These are phyloP conservation scores for Biscogniauxia marginata DNA, from an alignment of 2,329 filamentous ascomycete species.

Conservation along the genomic window DNA sequence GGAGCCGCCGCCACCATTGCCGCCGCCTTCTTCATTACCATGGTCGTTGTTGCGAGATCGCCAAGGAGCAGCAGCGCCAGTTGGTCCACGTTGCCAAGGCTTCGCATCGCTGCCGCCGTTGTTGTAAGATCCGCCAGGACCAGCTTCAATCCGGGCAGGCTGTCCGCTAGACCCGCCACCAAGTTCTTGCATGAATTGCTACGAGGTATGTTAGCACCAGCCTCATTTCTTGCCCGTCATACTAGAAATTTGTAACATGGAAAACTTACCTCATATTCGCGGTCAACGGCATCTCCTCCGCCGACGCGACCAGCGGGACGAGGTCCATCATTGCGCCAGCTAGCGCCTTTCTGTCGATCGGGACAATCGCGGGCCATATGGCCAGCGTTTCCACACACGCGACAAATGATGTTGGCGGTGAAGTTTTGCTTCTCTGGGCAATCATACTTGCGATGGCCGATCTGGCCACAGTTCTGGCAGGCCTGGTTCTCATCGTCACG, in stretches of 20 bases:
- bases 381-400: constrained; percentile 94
- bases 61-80: constrained; percentile 84
- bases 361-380: constrained; percentile 99
- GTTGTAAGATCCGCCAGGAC: constrained; percentile 65
- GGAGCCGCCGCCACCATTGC: constrained; percentile 40
- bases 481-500: constrained; percentile 99
- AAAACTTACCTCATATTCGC: constrained; percentile 83
- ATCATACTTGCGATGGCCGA: constrained; percentile 97
- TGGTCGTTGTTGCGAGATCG: constrained; percentile 55
- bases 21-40: constrained; percentile 41
- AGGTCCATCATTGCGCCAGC: constrained; percentile 78
- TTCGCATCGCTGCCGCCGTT: constrained; percentile 60
- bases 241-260: not conserved
- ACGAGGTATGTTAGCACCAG: constrained; percentile 40
- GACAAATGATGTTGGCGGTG: constrained; percentile 99
- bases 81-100: constrained; percentile 86
- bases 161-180: constrained; percentile 68
- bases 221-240: not conserved
- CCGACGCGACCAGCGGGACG: constrained; percentile 65
- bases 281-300: constrained; percentile 80
- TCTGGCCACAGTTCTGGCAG: constrained; percentile 98
- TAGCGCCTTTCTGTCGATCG: constrained; percentile 84
- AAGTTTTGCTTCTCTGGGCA: constrained; percentile 97
- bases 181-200: constrained; percentile 98
- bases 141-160: constrained; percentile 82